Conservation (phyloP, 495 filamentous ascomycete species). For the Endocarpon pusillum region DNA sequence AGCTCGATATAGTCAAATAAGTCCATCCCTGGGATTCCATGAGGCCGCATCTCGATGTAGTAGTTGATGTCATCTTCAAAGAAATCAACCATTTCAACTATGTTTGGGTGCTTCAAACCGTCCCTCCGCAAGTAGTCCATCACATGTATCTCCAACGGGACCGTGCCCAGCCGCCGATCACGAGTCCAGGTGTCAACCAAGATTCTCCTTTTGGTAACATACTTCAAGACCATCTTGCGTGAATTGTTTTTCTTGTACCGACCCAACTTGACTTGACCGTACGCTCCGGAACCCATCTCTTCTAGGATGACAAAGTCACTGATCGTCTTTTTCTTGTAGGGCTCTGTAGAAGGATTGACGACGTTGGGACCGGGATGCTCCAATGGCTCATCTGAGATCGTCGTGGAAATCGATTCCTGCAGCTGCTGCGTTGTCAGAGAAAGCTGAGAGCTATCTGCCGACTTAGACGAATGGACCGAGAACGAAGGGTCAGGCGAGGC, state of each 20-base stretch:
- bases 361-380: slow-evolving; percentile 16
- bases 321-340: slow-evolving; percentile 58
- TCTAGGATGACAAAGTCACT: slow-evolving; percentile 84
- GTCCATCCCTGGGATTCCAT: slow-evolving; percentile 95
- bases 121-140: slow-evolving; percentile 83
- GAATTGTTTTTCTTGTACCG: slow-evolving; percentile 58
- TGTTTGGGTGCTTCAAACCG: slow-evolving; percentile 79
- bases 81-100: slow-evolving; percentile 97
- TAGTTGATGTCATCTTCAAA: slow-evolving; percentile 98
- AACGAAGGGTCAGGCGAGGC: slow-evolving; percentile 61
- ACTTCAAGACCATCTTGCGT: slow-evolving; percentile 89
- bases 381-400: slow-evolving; percentile 28
- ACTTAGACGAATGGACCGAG: slow-evolving; percentile 47
- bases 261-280: slow-evolving; percentile 94
- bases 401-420: slow-evolving; percentile 45
- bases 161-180: slow-evolving; percentile 85
- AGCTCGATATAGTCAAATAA: slow-evolving; percentile 98
- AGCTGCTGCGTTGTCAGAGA: slow-evolving; percentile 61
- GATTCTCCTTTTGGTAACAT: slow-evolving; percentile 92
- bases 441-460: slow-evolving; percentile 32
- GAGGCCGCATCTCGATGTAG: slow-evolving; percentile 97
- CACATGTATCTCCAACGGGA: slow-evolving; percentile 94
- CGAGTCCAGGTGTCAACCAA: slow-evolving; percentile 98
- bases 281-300: slow-evolving; percentile 97
- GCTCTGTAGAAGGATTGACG: slow-evolving; percentile 13